Evolutionary conservation across 2,329 filamentous ascomycete genomes (phyloP).

Genomic region (Colletotrichum nymphaeae): DNA sequence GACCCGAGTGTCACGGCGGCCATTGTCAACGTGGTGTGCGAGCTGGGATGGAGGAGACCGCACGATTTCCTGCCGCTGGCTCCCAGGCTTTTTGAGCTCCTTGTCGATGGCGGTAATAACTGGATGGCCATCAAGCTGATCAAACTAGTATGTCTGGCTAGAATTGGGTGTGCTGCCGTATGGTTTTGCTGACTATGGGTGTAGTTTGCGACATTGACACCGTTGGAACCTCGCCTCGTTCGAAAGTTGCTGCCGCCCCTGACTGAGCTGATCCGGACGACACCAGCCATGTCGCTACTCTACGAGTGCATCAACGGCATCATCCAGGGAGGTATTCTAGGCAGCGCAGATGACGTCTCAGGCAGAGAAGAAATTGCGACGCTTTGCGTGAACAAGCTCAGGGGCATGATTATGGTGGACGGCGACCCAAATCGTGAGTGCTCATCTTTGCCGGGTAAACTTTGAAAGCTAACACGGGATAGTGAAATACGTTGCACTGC

Average conservation of each 20-base stretch:
- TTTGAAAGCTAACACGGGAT: constrained; percentile 12
- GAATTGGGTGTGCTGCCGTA: background rate
- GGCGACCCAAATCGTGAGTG: constrained; percentile 90
- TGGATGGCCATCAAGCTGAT: constrained; percentile 99
- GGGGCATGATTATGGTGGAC: constrained; percentile 93
- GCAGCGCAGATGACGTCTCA: constrained; percentile 80
- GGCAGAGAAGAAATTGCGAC: constrained; percentile 93
- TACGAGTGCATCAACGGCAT: constrained; percentile 99
- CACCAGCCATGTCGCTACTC: constrained; percentile 95
- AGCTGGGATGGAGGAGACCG: constrained; percentile 92
- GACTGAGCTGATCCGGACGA: constrained; percentile 93
- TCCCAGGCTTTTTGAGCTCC: constrained; percentile 88
- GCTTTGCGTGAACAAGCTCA: constrained; percentile 90
- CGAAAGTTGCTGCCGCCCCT: constrained; percentile 92
- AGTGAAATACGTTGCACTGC: constrained; percentile 95
- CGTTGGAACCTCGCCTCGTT: constrained; percentile 89
- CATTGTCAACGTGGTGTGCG: constrained; percentile 96
- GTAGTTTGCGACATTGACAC: constrained; percentile 93
- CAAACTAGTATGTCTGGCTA: constrained; percentile 76
- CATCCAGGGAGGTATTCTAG: constrained; percentile 94
- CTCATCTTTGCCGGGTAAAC: background rate
- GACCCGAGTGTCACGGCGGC: constrained; percentile 94
- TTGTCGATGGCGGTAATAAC: constrained; percentile 94
- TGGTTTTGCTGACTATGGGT: constrained; percentile 6
- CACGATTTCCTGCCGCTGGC: constrained; percentile 94